phyloP scores from a whole-genome alignment of 345 rosid species.

The Hibiscus syriacus region DNA sequence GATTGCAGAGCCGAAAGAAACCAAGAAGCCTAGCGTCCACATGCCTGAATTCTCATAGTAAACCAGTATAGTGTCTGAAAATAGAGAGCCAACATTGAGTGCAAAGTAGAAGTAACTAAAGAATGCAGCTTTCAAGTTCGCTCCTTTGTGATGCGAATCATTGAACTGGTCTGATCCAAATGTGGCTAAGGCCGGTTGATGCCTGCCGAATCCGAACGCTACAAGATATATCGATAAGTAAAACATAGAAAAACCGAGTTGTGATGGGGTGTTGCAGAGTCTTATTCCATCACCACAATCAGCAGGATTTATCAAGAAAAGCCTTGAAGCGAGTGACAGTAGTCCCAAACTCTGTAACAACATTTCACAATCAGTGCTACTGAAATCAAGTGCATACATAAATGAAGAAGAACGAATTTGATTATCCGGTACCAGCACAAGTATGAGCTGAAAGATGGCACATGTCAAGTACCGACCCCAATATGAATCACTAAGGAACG shows the following conservation, averaged over 20 bases:
- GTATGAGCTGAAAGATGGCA: conserved; percentile 42
- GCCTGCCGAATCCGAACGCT: conserved; percentile 89
- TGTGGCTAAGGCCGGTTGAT: conserved; percentile 84
- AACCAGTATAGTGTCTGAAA: conserved; percentile 69
- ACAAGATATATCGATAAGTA: conserved; percentile 58
- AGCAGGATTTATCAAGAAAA: conserved; percentile 57
- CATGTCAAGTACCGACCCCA: conserved; percentile 93
- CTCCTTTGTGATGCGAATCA: conserved; percentile 28
- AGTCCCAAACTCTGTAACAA: conserved; percentile 48
- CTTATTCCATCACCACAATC: conserved; percentile 60
- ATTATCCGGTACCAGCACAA: conserved; percentile 34
- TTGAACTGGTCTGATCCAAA: conserved; percentile 82
- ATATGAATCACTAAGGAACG: conserved; percentile 91
- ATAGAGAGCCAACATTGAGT: conserved; percentile 63
- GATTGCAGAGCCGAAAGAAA: conserved; percentile 59
- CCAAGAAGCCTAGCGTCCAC: conserved; percentile 66
- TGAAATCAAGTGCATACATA: neutral
- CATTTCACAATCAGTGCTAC: neutral
- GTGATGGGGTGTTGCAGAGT: conserved; percentile 34
- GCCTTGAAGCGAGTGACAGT: conserved; percentile 49
- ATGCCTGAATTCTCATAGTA: conserved; percentile 56
- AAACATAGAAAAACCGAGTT: conserved; percentile 37
- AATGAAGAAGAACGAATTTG: neutral
- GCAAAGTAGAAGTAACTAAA: conserved; percentile 74
- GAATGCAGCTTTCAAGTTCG: conserved; percentile 40